These are phyloP conservation scores for Parastagonospora avenae DNA, from an alignment of 2,329 filamentous ascomycete genomes.

Conservation along the genomic window DNA sequence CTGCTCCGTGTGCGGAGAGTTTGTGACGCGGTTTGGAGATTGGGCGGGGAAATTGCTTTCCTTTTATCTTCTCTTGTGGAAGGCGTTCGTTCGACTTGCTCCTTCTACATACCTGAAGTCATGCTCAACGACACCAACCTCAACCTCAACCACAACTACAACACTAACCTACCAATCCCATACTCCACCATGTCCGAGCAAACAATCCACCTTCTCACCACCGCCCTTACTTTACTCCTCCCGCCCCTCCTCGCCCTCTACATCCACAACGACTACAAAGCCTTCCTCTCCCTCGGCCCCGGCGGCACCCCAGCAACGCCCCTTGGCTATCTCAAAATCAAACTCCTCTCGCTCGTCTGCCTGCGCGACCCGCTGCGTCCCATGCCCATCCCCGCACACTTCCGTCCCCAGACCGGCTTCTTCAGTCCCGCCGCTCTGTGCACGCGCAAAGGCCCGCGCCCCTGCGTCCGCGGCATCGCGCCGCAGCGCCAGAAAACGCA, in stretches of 20 bases:
- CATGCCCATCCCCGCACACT: slow-evolving; percentile 57
- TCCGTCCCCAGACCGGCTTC: slow-evolving; percentile 63
- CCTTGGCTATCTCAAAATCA: slow-evolving; percentile 73
- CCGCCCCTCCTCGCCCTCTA: slow-evolving; percentile 38
- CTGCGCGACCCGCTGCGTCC: slow-evolving; percentile 72
- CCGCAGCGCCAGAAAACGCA: slow-evolving; percentile 81
- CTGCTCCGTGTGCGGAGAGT: too few relatives aligned
- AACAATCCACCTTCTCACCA: slow-evolving; percentile 19
- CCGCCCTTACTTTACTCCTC: slow-evolving; percentile 28
- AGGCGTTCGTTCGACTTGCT: background rate
- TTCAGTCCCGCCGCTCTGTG: slow-evolving; percentile 60
- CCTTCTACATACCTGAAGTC: background rate
- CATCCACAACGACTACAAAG: slow-evolving; percentile 73
- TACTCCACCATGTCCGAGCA: slow-evolving; percentile 5
- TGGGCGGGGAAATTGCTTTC: too few relatives aligned
- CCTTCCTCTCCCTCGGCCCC: slow-evolving; percentile 77
- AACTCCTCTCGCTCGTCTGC: slow-evolving; percentile 72
- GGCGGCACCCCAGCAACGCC: slow-evolving; percentile 80
- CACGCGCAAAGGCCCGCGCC: slow-evolving; percentile 66
- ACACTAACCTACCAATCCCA: background rate
- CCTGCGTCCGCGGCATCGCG: slow-evolving; percentile 74
- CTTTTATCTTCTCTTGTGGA: too few relatives aligned
- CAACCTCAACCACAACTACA: background rate
- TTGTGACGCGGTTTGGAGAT: too few relatives aligned
- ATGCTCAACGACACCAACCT: background rate